These are phyloP conservation scores for Parmelia sp. DNA, from an alignment of 495 filamentous ascomycete species.

Conservation along the genomic window DNA sequence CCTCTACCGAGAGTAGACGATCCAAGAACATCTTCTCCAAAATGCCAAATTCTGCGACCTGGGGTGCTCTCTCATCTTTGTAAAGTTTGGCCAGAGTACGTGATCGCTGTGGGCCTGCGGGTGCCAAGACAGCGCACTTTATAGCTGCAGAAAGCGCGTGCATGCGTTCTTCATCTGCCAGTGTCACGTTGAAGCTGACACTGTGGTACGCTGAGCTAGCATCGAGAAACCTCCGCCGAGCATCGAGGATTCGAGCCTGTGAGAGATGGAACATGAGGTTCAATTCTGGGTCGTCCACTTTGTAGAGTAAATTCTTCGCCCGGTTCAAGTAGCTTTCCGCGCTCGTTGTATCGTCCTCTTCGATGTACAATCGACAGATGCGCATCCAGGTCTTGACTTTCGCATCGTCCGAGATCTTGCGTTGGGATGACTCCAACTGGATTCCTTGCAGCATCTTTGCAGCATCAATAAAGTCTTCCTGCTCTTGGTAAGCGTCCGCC, in stretches of 20 bases:
- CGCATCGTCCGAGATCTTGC: conserved; percentile 68
- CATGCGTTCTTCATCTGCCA: conserved; percentile 80
- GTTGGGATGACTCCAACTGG: conserved; percentile 79
- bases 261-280: conserved; percentile 82
- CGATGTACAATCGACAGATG: conserved; percentile 89
- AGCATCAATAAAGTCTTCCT: conserved; percentile 73
- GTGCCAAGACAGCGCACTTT: conserved; percentile 87
- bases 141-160: conserved; percentile 84
- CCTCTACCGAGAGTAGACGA: conserved; percentile 67
- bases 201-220: conserved; percentile 81
- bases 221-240: conserved; percentile 83
- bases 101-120: conserved; percentile 80
- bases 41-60: conserved; percentile 75
- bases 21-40: conserved; percentile 98
- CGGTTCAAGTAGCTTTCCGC: conserved; percentile 87
- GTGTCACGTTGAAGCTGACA: conserved; percentile 63
- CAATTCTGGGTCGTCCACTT: conserved; percentile 61
- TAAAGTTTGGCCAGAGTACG: conserved; percentile 74
- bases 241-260: conserved; percentile 88
- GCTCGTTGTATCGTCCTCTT: conserved; percentile 82
- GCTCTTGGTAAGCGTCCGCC: conserved; percentile 72
- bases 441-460: conserved; percentile 76
- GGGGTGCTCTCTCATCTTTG: conserved; percentile 80
- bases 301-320: conserved; percentile 83
- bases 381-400: conserved; percentile 83